These are phyloP conservation scores for Caryopteris hybrid DNA, from an alignment of 305 asterid species.

Conservation along the genomic window DNA sequence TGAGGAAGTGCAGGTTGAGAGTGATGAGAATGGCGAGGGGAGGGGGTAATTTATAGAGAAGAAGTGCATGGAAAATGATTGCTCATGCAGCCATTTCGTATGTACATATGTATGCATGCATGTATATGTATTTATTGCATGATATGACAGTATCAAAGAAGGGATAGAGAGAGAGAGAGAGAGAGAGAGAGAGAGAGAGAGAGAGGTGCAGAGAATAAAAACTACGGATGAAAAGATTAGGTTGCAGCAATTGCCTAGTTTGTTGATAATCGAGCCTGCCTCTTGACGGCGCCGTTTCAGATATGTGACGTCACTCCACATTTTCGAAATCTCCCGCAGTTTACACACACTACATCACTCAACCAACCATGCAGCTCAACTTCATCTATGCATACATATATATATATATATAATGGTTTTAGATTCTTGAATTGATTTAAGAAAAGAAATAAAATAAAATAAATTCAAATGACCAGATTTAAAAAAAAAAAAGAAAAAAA, in stretches of 20 bases:
- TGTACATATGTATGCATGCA: not conserved
- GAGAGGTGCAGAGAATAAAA: not conserved
- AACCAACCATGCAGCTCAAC: not conserved
- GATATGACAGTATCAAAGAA: slow-evolving; percentile 43
- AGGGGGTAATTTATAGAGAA: slow-evolving; percentile 29
- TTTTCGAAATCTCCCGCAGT: not conserved
- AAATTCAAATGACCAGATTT: no score
- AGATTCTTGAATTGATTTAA: no score
- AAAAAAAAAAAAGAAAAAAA: no score
- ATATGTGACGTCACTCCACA: slow-evolving; percentile 29
- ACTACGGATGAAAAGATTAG: slow-evolving; percentile 2
- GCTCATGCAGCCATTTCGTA: slow-evolving; percentile 40
- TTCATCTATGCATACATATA: no score
- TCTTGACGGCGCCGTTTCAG: slow-evolving; percentile 62
- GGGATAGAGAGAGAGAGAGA: no score
- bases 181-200: no score
- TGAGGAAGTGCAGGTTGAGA: not conserved
- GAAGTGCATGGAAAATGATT: slow-evolving; percentile 29
- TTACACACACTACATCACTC: not conserved
- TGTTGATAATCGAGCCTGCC: slow-evolving; percentile 17
- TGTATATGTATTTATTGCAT: not conserved
- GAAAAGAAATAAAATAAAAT: no score
- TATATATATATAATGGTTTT: no score
- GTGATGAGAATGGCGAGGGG: not conserved
- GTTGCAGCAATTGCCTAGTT: slow-evolving; percentile 10